Conservation (phyloP, 2,329 filamentous ascomycete genomes). For the Fusarium sarcochroum region DNA sequence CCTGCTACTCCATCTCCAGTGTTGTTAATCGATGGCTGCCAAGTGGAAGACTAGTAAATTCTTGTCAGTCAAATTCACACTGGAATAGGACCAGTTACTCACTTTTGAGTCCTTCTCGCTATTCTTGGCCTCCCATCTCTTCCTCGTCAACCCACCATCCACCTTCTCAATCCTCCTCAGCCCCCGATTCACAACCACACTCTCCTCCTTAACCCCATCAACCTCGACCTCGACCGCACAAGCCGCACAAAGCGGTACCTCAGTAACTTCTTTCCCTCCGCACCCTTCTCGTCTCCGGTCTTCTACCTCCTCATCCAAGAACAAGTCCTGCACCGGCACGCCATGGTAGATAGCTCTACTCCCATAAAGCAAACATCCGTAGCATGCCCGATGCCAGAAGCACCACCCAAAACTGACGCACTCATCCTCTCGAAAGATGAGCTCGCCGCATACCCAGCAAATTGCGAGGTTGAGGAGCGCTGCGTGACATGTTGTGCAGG, state of each 20-base stretch:
- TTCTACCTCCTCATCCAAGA: constrained; percentile 41
- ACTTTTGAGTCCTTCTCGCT: constrained; percentile 19
- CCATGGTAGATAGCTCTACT: constrained; percentile 56
- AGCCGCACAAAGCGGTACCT: constrained; percentile 64
- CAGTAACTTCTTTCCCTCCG: constrained; percentile 58
- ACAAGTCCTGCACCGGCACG: constrained; percentile 53
- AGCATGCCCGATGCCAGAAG: constrained; percentile 71
- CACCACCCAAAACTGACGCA: constrained; percentile 72
- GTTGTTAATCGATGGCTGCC: constrained; percentile 6
- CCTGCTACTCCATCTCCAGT: constrained; percentile 17
- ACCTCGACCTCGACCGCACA: constrained; percentile 61
- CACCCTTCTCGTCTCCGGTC: not conserved
- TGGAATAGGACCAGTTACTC: not conserved
- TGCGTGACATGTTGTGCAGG: constrained; percentile 63
- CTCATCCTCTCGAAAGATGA: constrained; percentile 67
- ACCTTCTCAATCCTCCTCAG: constrained; percentile 59
- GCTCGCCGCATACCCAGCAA: constrained; percentile 70
- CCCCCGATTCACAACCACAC: constrained; percentile 58
- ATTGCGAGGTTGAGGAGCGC: constrained; percentile 67
- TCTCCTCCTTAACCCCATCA: constrained; percentile 50
- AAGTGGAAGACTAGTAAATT: constrained; percentile 5
- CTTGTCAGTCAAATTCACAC: constrained; percentile 8
- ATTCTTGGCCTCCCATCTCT: constrained; percentile 58
- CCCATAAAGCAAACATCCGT: constrained; percentile 69
- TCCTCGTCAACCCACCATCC: constrained; percentile 63